phyloP scores from a whole-genome alignment of 225 moss, liverwort and hornwort species.

The Rhytidiadelphus loreus region DNA sequence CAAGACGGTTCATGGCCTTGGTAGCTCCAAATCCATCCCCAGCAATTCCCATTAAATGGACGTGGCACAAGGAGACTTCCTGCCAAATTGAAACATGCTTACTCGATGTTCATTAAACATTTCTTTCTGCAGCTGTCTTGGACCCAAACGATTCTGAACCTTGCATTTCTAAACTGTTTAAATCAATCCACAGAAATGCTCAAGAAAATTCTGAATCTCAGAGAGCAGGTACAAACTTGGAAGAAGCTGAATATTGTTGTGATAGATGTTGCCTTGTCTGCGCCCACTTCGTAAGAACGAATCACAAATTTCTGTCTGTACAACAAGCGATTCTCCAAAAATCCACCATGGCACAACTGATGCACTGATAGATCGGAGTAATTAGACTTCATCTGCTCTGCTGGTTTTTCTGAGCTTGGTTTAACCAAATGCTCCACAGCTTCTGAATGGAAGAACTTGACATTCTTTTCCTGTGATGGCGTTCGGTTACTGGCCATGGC shows the following conservation, averaged over 20 bases:
- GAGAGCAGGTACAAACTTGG: neutral
- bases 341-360: neutral
- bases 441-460: neutral
- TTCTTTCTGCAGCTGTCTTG: neutral
- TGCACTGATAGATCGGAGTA: neutral
- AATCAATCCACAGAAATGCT: neutral
- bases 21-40: constrained; percentile 34
- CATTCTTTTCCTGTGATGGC: neutral
- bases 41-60: constrained; percentile 5
- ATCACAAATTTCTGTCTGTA: constrained; percentile 17
- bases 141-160: neutral
- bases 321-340: constrained; percentile 1
- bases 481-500: too few species aligned
- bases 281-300: constrained; percentile 21
- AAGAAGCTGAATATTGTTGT: constrained; percentile 18
- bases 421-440: too few species aligned
- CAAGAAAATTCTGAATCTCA: neutral
- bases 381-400: neutral
- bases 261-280: constrained; percentile 7
- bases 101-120: neutral
- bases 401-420: neutral
- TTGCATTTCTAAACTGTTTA: neutral
- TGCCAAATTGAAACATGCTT: neutral
- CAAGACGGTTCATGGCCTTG: constrained; percentile 10
- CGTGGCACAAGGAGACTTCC: constrained; percentile 21